A percentile compares a stretch with the other conserved stretches of the same genome.
These are phyloP conservation scores for Cupressus sempervirens DNA, from an alignment of 75 land plant genomes.

Conservation along the genomic window DNA sequence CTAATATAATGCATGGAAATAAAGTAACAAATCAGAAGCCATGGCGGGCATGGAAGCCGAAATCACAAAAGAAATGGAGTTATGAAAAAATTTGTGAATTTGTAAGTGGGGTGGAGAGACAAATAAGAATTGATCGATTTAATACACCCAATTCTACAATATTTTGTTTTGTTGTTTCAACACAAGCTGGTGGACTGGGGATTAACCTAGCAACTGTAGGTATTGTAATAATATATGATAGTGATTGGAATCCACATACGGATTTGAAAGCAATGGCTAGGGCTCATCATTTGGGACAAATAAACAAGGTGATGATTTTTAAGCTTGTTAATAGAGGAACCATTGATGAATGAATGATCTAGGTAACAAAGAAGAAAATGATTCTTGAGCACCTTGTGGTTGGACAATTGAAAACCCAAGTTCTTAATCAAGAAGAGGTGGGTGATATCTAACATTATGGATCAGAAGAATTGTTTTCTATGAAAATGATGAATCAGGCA, in stretches of 20 bases:
- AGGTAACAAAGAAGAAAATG: slow-evolving; percentile 99
- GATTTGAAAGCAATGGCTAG: too few relatives aligned
- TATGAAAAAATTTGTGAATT: slow-evolving; percentile 96
- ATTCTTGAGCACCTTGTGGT: slow-evolving; percentile 96
- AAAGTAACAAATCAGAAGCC: too few relatives aligned
- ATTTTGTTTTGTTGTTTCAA: slow-evolving; percentile 96
- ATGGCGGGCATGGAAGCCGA: too few relatives aligned
- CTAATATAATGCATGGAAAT: too few relatives aligned
- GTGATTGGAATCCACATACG: slow-evolving; percentile 99
- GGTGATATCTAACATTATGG: slow-evolving; percentile 98
- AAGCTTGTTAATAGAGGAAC: slow-evolving; percentile 87
- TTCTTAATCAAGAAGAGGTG: slow-evolving; percentile 95
- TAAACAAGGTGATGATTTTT: slow-evolving; percentile 96
- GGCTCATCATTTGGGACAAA: slow-evolving; percentile 95
- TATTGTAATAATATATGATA: slow-evolving; percentile 97
- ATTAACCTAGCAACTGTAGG: slow-evolving; percentile 98
- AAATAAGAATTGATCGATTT: slow-evolving; percentile 93
- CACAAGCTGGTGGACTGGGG: slow-evolving; percentile 98
- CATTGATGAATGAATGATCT: slow-evolving; percentile 99
- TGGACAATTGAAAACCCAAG: slow-evolving; percentile 82
- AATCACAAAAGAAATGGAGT: slow-evolving; percentile 96
- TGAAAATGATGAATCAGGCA: slow-evolving; percentile 77
- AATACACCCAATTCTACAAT: slow-evolving; percentile 96
- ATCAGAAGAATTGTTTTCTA: slow-evolving; percentile 86
- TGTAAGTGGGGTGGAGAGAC: slow-evolving; percentile 90